Percentiles rank a stretch among this genome's conserved stretches.
Evolutionary conservation across 2,329 filamentous ascomycete genomes (phyloP).

Genomic region (Talaromyces sp.): DNA sequence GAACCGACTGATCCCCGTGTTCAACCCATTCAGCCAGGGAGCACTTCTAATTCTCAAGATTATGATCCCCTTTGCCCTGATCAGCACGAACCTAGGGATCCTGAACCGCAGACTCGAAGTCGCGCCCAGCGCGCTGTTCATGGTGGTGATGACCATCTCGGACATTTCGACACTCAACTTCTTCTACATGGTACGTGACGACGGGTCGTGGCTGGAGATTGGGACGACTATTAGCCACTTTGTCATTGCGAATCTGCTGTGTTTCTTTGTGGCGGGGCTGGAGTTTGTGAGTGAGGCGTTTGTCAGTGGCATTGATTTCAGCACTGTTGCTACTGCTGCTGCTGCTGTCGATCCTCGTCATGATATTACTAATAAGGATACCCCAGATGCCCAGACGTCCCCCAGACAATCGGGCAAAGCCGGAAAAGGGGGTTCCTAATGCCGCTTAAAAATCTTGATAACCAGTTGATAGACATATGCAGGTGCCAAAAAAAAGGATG

Average conservation of each 20-base stretch:
- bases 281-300: conserved; percentile 82
- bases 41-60: conserved; percentile 83
- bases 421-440: neutral
- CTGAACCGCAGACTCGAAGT: conserved; percentile 79
- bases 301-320: conserved; percentile 67
- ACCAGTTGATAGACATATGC: neutral
- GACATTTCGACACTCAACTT: conserved; percentile 92
- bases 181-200: conserved; percentile 95
- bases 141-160: conserved; percentile 85
- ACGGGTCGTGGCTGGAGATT: conserved; percentile 96
- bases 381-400: neutral
- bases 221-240: conserved; percentile 96
- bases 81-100: conserved; percentile 90
- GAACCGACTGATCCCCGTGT: conserved; percentile 77
- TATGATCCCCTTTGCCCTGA: conserved; percentile 85
- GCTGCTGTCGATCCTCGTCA: neutral
- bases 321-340: neutral
- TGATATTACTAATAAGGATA: neutral
- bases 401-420: neutral
- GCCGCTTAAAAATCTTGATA: neutral
- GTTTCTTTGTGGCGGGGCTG: conserved; percentile 81
- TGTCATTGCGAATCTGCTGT: conserved; percentile 80
- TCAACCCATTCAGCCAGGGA: conserved; percentile 87
- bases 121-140: conserved; percentile 83
- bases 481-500: neutral